These are phyloP conservation scores for Bipolaris oryzae DNA, from an alignment of 2,329 filamentous ascomycete species.

Conservation along the genomic window DNA sequence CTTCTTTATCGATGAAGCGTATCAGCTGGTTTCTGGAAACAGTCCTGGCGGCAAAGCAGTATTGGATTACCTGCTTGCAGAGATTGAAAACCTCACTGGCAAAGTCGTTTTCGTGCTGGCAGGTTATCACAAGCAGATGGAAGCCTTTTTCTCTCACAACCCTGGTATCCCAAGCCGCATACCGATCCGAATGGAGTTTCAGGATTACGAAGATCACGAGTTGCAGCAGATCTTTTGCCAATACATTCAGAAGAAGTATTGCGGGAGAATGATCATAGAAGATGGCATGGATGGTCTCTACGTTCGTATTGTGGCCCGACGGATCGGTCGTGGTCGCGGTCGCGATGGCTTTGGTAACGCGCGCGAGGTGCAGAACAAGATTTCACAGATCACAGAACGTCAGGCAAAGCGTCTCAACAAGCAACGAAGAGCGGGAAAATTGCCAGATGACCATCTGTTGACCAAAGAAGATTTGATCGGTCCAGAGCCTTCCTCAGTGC, in stretches of 20 bases:
- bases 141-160: constrained; percentile 76
- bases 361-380: constrained; percentile 67
- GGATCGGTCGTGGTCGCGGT: constrained; percentile 67
- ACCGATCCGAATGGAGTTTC: constrained; percentile 68
- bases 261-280: constrained; percentile 63
- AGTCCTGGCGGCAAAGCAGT: constrained; percentile 65
- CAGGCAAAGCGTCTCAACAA: constrained; percentile 62
- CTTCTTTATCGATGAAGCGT: constrained; percentile 80
- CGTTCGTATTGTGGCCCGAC: constrained; percentile 65
- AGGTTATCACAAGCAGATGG: constrained; percentile 77
- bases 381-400: constrained; percentile 61
- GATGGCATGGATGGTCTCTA: constrained; percentile 47
- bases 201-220: constrained; percentile 71
- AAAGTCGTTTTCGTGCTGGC: constrained; percentile 75
- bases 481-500: constrained; percentile 63
- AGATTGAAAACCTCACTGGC: constrained; percentile 73
- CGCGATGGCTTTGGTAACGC: constrained; percentile 76
- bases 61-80: constrained; percentile 72
- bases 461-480: constrained; percentile 74
- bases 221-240: constrained; percentile 65
- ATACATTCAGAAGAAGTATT: constrained; percentile 62
- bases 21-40: constrained; percentile 69
- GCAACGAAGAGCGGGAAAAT: constrained; percentile 22
- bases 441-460: constrained; percentile 64
- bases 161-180: constrained; percentile 73